Percentiles rank a stretch among this genome's conserved stretches.
Evolutionary conservation across 208 protist species (phyloP).

Genomic region (Trichomonas gallinae): DNA sequence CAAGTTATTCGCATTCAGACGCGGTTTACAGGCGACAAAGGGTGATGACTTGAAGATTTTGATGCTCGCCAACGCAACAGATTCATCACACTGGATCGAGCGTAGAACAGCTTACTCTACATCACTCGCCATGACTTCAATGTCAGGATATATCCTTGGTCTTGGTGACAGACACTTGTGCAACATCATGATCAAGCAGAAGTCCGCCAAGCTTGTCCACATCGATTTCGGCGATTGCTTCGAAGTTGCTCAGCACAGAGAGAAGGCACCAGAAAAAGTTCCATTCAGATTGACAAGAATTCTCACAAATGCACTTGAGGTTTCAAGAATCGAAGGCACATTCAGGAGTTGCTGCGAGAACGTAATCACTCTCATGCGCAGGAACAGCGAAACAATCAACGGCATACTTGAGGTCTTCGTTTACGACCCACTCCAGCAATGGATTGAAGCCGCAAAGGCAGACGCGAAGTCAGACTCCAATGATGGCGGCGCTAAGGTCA

Average conservation of each 20-base stretch:
- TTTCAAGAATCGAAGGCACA: slow-evolving; percentile 6
- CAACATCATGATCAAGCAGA: slow-evolving; percentile 23
- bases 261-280: slow-evolving; percentile 5
- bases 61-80: neutral
- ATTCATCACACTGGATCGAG: neutral
- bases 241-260: neutral
- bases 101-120: neutral
- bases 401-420: neutral
- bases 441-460: neutral
- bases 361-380: neutral
- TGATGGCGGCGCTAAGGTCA: neutral
- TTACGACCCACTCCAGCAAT: slow-evolving; percentile 40
- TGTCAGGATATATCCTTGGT: slow-evolving; percentile 5
- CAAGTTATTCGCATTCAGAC: neutral
- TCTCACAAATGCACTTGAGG: neutral
- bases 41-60: neutral
- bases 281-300: slow-evolving; percentile 21
- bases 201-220: neutral
- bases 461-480: neutral
- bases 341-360: neutral
- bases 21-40: neutral
- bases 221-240: slow-evolving; percentile 20
- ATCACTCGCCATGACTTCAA: neutral
- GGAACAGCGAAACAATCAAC: neutral
- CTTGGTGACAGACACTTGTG: neutral